phyloP scores from a whole-genome alignment of 257 asterid genomes.

The Paraleonurus japonicus region DNA sequence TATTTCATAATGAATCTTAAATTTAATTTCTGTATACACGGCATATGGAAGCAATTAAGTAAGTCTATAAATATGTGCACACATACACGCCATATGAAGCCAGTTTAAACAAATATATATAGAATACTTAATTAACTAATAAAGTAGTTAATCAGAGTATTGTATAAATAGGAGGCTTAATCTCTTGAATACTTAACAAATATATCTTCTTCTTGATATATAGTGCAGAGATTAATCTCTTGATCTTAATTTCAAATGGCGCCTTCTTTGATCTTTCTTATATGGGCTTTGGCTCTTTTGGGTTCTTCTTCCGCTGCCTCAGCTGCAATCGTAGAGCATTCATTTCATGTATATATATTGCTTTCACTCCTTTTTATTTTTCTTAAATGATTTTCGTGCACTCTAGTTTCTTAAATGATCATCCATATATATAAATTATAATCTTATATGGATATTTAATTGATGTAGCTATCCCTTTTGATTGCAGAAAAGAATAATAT shows the following conservation, averaged over 20 bases:
- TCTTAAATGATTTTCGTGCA: not conserved
- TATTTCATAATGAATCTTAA: not conserved
- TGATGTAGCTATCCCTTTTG: not conserved
- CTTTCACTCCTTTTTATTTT: not conserved
- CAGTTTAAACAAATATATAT: constrained; percentile 2
- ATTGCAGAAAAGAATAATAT: not conserved
- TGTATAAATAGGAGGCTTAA: constrained; percentile 30
- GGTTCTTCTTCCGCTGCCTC: constrained; percentile 40
- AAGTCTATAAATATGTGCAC: not conserved
- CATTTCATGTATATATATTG: constrained; percentile 47
- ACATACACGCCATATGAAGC: not conserved
- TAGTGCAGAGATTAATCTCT: not conserved
- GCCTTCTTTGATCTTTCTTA: constrained; percentile 17
- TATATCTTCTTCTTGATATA: constrained; percentile 16
- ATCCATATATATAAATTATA: too few species aligned
- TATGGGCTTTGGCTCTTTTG: constrained; percentile 30
- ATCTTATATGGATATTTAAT: too few species aligned
- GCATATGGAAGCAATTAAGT: not conserved
- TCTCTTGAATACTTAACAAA: too few species aligned
- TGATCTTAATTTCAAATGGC: constrained; percentile 17
- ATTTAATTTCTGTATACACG: not conserved
- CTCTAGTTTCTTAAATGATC: too few species aligned
- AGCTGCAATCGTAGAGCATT: constrained; percentile 63
- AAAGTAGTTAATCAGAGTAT: not conserved
- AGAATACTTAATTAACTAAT: not conserved